Evolutionary conservation across 805 yeast species (phyloP).

Genomic region (Nakazawaea anatomiae): DNA sequence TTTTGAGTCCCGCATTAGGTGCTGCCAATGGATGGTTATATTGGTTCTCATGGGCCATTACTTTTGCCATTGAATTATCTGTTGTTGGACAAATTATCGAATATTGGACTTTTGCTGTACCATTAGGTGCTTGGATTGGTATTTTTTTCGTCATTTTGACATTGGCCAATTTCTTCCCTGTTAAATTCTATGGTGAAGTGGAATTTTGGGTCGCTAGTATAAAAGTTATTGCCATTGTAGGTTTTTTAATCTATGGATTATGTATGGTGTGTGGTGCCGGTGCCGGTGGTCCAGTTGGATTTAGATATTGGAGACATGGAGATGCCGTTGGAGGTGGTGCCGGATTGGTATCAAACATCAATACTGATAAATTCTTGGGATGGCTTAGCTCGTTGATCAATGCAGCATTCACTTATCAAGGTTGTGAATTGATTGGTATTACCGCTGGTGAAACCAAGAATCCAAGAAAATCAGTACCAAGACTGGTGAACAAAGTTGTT

Average conservation of each 20-base stretch:
- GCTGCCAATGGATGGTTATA: slow-evolving; percentile 69
- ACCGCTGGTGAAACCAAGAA: slow-evolving; percentile 70
- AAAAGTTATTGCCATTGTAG: slow-evolving; percentile 63
- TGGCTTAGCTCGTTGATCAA: slow-evolving; percentile 64
- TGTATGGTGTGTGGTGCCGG: slow-evolving; percentile 78
- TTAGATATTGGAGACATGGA: slow-evolving; percentile 77
- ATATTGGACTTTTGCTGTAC: slow-evolving; percentile 66
- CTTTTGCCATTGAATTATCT: slow-evolving; percentile 69
- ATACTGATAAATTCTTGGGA: slow-evolving; percentile 59
- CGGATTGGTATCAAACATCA: slow-evolving; percentile 34
- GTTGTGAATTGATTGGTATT: slow-evolving; percentile 71
- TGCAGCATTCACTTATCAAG: slow-evolving; percentile 79
- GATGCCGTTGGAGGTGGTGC: slow-evolving; percentile 72
- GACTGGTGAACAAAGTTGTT: slow-evolving; percentile 65
- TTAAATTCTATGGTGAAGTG: slow-evolving; percentile 64
- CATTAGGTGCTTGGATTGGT: slow-evolving; percentile 66
- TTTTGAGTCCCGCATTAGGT: slow-evolving; percentile 66
- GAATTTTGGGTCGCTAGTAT: slow-evolving; percentile 71
- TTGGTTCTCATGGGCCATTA: slow-evolving; percentile 75
- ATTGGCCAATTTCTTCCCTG: slow-evolving; percentile 56
- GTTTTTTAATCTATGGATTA: slow-evolving; percentile 62
- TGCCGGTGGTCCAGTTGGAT: slow-evolving; percentile 62
- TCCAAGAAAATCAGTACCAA: slow-evolving; percentile 66
- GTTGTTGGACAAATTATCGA: slow-evolving; percentile 62
- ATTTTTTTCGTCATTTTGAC: slow-evolving; percentile 58